Evolutionary conservation across 2,329 filamentous ascomycete genomes (phyloP).

Genomic region (Ceratocystis smalleyi): DNA sequence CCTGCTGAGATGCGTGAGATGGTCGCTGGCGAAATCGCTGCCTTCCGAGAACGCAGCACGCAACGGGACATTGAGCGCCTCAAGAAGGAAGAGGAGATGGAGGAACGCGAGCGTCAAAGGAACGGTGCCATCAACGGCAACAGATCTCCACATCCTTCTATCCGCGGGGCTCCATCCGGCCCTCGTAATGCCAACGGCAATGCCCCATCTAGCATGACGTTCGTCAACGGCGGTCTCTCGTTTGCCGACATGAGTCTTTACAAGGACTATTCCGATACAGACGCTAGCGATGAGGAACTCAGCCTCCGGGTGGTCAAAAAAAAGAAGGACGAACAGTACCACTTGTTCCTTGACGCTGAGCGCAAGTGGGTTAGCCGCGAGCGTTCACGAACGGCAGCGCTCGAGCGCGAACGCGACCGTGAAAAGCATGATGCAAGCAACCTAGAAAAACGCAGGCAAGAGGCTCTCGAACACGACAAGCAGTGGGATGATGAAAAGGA

Average conservation of each 20-base stretch:
- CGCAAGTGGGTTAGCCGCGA: constrained; percentile 85
- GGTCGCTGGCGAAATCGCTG: constrained; percentile 82
- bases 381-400: constrained; percentile 62
- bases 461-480: constrained; percentile 45
- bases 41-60: constrained; percentile 84
- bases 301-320: constrained; percentile 57
- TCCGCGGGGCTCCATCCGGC: constrained; percentile 64
- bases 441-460: constrained; percentile 49
- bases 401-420: constrained; percentile 70
- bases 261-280: constrained; percentile 66
- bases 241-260: constrained; percentile 20
- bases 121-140: constrained; percentile 31
- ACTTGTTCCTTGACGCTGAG: constrained; percentile 70
- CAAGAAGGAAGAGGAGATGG: constrained; percentile 79
- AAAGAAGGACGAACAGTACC: constrained; percentile 60
- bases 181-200: constrained; percentile 53
- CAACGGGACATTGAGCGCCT: constrained; percentile 77
- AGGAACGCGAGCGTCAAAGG: constrained; percentile 65
- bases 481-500: constrained; percentile 91
- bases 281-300: constrained; percentile 75
- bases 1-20: constrained; percentile 92
- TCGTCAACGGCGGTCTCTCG: constrained; percentile 55
- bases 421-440: constrained; percentile 60
- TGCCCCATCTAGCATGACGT: constrained; percentile 36
- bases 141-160: constrained; percentile 9